Evolutionary conservation across 495 filamentous ascomycete species (phyloP), one percentile per base, ranked within the genome.

Genomic region (Glonium stellatum): DNA sequence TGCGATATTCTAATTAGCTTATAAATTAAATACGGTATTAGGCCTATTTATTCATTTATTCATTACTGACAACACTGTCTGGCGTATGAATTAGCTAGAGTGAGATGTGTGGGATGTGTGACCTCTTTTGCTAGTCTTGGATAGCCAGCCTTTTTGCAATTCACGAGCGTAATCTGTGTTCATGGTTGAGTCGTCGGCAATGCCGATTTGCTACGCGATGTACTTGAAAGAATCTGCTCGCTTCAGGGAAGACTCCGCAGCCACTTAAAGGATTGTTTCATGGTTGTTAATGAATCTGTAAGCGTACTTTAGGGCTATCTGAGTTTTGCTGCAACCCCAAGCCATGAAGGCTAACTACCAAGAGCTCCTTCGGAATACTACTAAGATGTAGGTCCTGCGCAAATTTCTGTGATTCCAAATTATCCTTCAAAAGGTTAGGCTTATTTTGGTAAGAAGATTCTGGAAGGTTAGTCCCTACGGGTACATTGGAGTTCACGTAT

Each of bases 291-390:
- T 55, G 25, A 58, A 53, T 35, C 49, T 53, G 41, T 68, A 63
- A 5, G 70, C 68, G 51, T 74, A 74, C 57, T 70, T 57, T 9
- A 73, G 55, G 19, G 72, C 72, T 12, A 74, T 66, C 60, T 71
- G 67, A 5, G 72, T 75, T 58, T 75, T 75, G 11, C 73, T 72
- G 39, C 73, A 69, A 36, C 73, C 73, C 72, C 59, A 73, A 67
- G 3, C 73, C 73, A 50, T 71, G 59, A 34, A 74, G 54, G 21
- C 63, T 65, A 23, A 65, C 9, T n/a, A 48, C 13, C 8, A 48
- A 22, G 44, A 48, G 44, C 44, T 12, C 5, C 18, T n/a, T 22
- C 13, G 44, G 44, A 18, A 48, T 19, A 18, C 9, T 22, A 19
- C 44, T 15, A 8, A 15, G 44, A 19, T 18, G 44, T 5, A 48